Evolutionary conservation across 257 asterid species (phyloP), one percentile per base, ranked within the genome.

Genomic region (Lavandula angustifolia): DNA sequence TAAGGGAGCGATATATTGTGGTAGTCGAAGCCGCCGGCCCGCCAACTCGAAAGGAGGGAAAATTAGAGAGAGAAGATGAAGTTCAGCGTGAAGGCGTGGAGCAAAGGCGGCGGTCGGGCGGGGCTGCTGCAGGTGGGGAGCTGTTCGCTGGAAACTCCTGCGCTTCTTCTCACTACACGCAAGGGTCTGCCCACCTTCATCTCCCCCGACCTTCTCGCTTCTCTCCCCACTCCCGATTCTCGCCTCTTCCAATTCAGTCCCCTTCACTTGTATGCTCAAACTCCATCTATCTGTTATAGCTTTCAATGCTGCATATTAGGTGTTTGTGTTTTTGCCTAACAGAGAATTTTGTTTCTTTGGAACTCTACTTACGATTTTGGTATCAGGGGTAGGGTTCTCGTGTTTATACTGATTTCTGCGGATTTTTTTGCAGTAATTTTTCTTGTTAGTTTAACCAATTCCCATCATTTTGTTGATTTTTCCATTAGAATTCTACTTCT

Each of bases 171-270:
- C 57, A 78, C 81, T 11, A 89, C 99, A 54, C 92, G 94, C 57
- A 92, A 92, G 75, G 96, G 96, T 27, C 80, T 92, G 56, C 97
- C 99, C 59, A 69, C 78, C 47, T 92, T 84, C 84, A 87, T 89
- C 65, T 67, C 97, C 29, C 99, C 99, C 9, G 99, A 92, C 82
- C 94, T 79, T 41, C 88, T 92, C 68, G 70, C 86, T 33, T 74
- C 95, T 40, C 96, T 92, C 51, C 96, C 96, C 27, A 62, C 60
- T 56, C 96, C 98, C 0, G 88, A 87, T 44, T 87, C 90, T 49
- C 80, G 81, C 72, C 86, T 92, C 53, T 81, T 89, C 66, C 99
- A 87, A 35, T 60, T 81, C 81, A 85, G 94, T 67, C 99, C 99
- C 13, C 84, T 89, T 63, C 88, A 89, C 73, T 87, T 92, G 97